Evolutionary conservation across 2,329 filamentous ascomycete species (phyloP), one percentile per base, ranked within the genome.

Genomic region (Cladophialophora psammophila): DNA sequence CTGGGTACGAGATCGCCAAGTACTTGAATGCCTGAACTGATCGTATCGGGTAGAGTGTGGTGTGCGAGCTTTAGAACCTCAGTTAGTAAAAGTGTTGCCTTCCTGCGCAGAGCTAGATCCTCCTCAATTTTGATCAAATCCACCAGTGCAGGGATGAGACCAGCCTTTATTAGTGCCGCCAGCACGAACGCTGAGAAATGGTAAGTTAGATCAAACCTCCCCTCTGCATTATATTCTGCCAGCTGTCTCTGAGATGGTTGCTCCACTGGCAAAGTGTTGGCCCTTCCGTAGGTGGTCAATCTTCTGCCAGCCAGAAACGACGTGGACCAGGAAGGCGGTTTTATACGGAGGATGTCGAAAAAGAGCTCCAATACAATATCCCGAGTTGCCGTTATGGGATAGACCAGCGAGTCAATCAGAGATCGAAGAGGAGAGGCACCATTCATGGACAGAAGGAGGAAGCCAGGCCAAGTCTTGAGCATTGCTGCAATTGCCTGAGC

Each of bases 251-350:
- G 83, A 7, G 82, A 76, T 26, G 85, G 82, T 53, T 83, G 78
- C 34, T 88, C 84, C 1, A 89, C 84, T 72, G 92, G 93, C 60
- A 98, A 81, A 68, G 93, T 95, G 7, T 93, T 89, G 42, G 98
- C 94, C 73, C 96, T 87, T n/a, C 94, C 94, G 77, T 99, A 99
- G 0, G 95, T 99, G 0, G 96, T 99, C 55, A 99, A 83, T 67
- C 96, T 86, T 71, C 95, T 88, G 7, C 95, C 96, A 40, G 96
- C 95, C 55, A 99, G 86, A 77, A 97, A 99, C 0, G 94, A 96
- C 0, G 93, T 94, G 7, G 95, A 96, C 95, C 95, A 99, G 8
- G 93, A 90, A 52, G 95, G 89, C 66, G 94, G 90, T 73, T 98
- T 98, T 75, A 99, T 97, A 40, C 94, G 89, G 60, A 99, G 80